A percentile compares a stretch with the other conserved stretches of the same genome.
Conservation (phyloP, 768 basidiomycete genomes). For the Agaricus sinodeliciosus region DNA sequence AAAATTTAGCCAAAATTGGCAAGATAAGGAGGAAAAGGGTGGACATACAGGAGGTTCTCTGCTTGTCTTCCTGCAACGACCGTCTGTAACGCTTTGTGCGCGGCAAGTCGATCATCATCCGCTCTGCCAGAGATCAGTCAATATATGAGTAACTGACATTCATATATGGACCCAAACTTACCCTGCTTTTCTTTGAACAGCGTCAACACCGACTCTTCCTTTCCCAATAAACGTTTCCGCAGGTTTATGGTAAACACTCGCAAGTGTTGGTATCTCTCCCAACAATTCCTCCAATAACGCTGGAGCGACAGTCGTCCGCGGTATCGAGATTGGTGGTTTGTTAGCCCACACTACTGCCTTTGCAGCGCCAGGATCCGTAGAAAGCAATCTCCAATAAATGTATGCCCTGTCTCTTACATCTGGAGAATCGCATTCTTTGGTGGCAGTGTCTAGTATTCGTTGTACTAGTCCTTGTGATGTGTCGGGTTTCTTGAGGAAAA, state of each 20-base stretch:
- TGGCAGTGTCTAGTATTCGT: constrained; percentile 86
- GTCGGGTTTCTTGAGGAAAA: constrained; percentile 94
- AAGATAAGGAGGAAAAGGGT: background rate
- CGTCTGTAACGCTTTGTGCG: constrained; percentile 85
- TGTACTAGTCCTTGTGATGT: constrained; percentile 90
- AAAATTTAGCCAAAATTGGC: too few relatives aligned
- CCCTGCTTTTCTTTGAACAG: constrained; percentile 62
- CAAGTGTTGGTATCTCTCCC: constrained; percentile 81
- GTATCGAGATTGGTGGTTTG: constrained; percentile 89
- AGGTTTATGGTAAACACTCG: constrained; percentile 97
- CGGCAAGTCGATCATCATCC: constrained; percentile 63
- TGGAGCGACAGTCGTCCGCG: constrained; percentile 83
- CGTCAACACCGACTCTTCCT: constrained; percentile 81
- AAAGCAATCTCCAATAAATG: constrained; percentile 94
- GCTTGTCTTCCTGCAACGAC: constrained; percentile 88
- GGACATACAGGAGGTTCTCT: constrained; percentile 75
- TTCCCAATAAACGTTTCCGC: constrained; percentile 92
- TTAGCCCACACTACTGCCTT: constrained; percentile 90
- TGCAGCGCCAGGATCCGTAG: constrained; percentile 91
- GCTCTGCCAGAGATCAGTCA: constrained; percentile 26
- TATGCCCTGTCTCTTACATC: constrained; percentile 97
- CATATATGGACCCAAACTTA: constrained; percentile 25
- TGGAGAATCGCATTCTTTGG: constrained; percentile 94
- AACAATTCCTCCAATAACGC: constrained; percentile 87
- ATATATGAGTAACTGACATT: background rate